Evolutionary conservation across 148 eudicot genomes (phyloP).

Genomic region (Rhododendron ferrugineum): DNA sequence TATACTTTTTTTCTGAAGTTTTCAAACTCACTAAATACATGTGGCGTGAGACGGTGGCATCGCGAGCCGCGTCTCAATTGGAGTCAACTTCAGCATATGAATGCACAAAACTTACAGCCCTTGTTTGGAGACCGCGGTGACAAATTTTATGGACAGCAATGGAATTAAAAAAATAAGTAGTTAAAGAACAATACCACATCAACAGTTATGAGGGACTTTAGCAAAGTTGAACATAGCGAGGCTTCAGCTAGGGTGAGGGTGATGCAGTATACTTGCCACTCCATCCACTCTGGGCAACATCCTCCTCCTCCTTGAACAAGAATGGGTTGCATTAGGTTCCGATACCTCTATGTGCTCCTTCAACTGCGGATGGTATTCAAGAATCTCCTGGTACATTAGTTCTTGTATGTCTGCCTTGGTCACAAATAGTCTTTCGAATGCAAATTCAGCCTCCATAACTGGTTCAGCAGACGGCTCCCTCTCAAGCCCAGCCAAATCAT

Average conservation of each 20-base stretch:
- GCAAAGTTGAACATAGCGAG: background rate
- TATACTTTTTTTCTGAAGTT: background rate
- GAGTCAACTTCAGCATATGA: background rate
- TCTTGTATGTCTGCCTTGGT: background rate
- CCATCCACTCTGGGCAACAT: background rate
- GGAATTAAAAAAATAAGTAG: background rate
- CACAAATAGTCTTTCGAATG: background rate
- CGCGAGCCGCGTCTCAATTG: background rate
- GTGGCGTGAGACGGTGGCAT: background rate
- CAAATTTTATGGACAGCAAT: background rate
- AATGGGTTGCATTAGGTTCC: background rate
- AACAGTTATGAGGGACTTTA: background rate
- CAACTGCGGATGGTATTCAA: background rate
- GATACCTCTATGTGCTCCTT: background rate
- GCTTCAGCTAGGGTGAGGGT: conserved; percentile 1
- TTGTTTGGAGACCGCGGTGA: background rate
- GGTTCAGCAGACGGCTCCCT: background rate
- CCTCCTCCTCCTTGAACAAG: background rate
- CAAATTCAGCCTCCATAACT: background rate
- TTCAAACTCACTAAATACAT: background rate
- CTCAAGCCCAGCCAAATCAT: background rate
- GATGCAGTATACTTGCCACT: background rate
- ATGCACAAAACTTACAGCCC: background rate
- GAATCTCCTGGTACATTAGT: conserved; percentile 1
- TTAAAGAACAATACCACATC: background rate